Percentiles rank a stretch among this genome's conserved stretches.
These are phyloP conservation scores for Cryptococcus sp. DNA, from an alignment of 1,284 basidiomycete genomes.

Conservation along the genomic window DNA sequence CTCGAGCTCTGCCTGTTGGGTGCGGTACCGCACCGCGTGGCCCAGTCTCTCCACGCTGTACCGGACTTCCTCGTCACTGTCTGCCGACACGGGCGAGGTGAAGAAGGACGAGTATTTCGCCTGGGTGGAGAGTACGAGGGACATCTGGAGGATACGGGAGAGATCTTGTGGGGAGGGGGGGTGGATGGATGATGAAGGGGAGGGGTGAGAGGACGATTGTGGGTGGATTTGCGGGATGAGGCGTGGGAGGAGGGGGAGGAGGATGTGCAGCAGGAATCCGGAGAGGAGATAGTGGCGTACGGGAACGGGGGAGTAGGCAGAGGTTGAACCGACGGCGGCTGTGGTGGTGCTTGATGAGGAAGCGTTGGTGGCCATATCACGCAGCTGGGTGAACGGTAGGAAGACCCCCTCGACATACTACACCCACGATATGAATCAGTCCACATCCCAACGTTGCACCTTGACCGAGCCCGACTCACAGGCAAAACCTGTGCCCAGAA, in stretches of 20 bases:
- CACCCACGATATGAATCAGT: not conserved
- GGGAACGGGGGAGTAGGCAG: slow-evolving; percentile 28
- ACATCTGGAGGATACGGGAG: slow-evolving; percentile 46
- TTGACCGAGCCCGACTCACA: slow-evolving; percentile 27
- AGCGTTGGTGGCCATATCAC: slow-evolving; percentile 27
- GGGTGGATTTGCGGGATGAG: slow-evolving; percentile 30
- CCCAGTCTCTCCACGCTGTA: slow-evolving; percentile 36
- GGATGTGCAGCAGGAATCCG: slow-evolving; percentile 48
- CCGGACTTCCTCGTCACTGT: slow-evolving; percentile 36
- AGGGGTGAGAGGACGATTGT: not conserved
- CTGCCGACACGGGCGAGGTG: slow-evolving; percentile 9
- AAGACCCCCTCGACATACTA: slow-evolving; percentile 53
- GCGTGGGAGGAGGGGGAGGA: slow-evolving; percentile 45
- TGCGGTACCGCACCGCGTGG: slow-evolving; percentile 35
- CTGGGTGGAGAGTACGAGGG: slow-evolving; percentile 48
- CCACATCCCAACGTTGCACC: not conserved
- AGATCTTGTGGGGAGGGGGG: slow-evolving; percentile 31
- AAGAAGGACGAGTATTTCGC: slow-evolving; percentile 43
- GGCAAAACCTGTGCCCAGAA: slow-evolving; percentile 92
- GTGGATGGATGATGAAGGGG: slow-evolving; percentile 1
- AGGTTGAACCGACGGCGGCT: slow-evolving; percentile 6
- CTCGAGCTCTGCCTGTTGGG: slow-evolving; percentile 15
- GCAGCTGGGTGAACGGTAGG: slow-evolving; percentile 49
- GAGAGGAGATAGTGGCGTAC: slow-evolving; percentile 48
- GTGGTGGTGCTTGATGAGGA: slow-evolving; percentile 8